Evolutionary conservation across 192 early-diverging fungal species (phyloP).

Genomic region (Entomortierella chlamydospora): DNA sequence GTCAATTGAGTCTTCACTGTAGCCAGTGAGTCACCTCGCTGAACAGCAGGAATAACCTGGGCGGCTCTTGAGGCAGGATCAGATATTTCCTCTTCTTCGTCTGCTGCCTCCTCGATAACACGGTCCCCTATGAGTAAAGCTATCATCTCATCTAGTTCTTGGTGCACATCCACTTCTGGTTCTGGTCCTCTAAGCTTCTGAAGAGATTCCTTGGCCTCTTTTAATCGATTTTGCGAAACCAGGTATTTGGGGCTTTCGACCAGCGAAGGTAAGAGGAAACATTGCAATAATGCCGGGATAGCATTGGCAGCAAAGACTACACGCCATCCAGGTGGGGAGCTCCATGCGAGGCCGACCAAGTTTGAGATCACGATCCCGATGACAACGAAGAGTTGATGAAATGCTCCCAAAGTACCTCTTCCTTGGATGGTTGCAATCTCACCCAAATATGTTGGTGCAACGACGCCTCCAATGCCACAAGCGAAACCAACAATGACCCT

Average conservation of each 20-base stretch:
- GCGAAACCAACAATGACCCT: constrained; percentile 79
- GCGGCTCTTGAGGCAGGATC: neutral
- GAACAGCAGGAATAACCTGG: neutral
- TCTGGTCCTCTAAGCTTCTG: constrained; percentile 60
- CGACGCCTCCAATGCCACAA: constrained; percentile 71
- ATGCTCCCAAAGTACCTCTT: constrained; percentile 76
- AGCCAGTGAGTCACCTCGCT: neutral
- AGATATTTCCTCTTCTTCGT: neutral
- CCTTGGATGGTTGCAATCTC: constrained; percentile 78
- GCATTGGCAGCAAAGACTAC: constrained; percentile 71
- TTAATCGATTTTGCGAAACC: constrained; percentile 65
- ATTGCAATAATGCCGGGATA: constrained; percentile 69
- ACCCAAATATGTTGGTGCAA: constrained; percentile 74
- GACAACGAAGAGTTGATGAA: constrained; percentile 81
- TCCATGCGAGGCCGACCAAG: constrained; percentile 68
- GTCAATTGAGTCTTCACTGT: neutral
- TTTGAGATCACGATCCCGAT: constrained; percentile 80
- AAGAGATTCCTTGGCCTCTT: constrained; percentile 66
- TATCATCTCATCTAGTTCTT: constrained; percentile 73
- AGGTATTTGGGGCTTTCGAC: constrained; percentile 84
- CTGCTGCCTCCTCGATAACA: neutral
- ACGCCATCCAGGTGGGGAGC: constrained; percentile 78
- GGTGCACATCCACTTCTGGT: constrained; percentile 51
- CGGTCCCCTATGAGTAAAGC: constrained; percentile 50
- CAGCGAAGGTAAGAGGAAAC: constrained; percentile 64